Evolutionary conservation across 73 alveolate genomes (phyloP).

Genomic region (Tetrahymena elliotti): DNA sequence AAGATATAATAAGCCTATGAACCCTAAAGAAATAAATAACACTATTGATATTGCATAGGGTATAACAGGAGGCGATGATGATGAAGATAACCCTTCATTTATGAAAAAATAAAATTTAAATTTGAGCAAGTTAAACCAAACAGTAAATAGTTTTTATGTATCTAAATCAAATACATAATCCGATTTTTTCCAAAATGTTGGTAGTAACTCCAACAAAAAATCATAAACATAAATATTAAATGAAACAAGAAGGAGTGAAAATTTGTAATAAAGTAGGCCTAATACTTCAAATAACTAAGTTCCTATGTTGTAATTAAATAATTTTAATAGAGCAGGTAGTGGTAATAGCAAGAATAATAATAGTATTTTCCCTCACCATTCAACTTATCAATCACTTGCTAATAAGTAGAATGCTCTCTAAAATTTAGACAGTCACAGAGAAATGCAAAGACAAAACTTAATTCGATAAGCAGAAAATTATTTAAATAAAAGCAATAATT

Average conservation of each 20-base stretch:
- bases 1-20: background rate
- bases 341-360: background rate
- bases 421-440: background rate
- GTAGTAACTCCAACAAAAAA: background rate
- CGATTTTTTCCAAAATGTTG: background rate
- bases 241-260: background rate
- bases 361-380: background rate
- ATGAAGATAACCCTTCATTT: background rate
- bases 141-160: background rate
- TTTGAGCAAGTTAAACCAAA: background rate
- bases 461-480: background rate
- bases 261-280: background rate
- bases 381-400: background rate
- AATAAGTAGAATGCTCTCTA: background rate
- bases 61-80: background rate
- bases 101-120: background rate
- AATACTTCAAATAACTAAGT: background rate
- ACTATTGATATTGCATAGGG: background rate
- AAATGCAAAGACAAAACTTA: background rate
- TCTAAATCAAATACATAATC: background rate
- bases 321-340: background rate
- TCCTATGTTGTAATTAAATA: background rate
- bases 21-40: background rate
- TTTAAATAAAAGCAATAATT: background rate
- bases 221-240: background rate